These are phyloP conservation scores for Huntiella abstrusa DNA, from an alignment of 2,329 filamentous ascomycete genomes.

Conservation along the genomic window DNA sequence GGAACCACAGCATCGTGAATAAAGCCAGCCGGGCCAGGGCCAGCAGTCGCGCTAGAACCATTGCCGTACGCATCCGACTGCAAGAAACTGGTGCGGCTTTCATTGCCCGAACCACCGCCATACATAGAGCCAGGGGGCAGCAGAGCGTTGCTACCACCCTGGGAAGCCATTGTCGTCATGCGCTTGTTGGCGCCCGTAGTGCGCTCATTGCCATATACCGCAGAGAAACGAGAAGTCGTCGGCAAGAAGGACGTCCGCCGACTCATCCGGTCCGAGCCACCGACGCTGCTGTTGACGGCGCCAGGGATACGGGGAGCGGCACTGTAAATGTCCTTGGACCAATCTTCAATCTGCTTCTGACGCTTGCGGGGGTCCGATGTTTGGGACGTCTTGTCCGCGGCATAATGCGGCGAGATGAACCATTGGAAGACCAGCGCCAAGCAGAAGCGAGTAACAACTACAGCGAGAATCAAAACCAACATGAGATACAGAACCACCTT, in stretches of 20 bases:
- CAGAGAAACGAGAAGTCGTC: constrained; percentile 85
- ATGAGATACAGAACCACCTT: constrained; percentile 93
- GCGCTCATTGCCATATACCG: constrained; percentile 63
- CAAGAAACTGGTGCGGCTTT: constrained; percentile 46
- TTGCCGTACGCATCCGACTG: constrained; percentile 35
- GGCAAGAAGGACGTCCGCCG: constrained; percentile 83
- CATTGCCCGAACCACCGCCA: constrained; percentile 33
- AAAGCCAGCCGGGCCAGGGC: constrained; percentile 73
- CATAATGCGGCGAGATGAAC: constrained; percentile 80
- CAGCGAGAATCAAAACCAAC: constrained; percentile 73
- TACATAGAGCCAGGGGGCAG: constrained; percentile 51
- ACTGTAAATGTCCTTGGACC: constrained; percentile 93
- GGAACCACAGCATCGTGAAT: constrained; percentile 92
- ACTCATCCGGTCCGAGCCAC: constrained; percentile 47
- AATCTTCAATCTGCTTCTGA: constrained; percentile 88
- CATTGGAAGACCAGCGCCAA: constrained; percentile 86
- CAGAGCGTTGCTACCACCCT: constrained; percentile 52
- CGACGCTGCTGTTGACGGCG: constrained; percentile 48
- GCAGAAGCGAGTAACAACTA: constrained; percentile 72
- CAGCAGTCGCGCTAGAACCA: constrained; percentile 41
- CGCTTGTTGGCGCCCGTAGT: constrained; percentile 24
- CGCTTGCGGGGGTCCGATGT: constrained; percentile 65
- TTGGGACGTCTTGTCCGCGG: constrained; percentile 68
- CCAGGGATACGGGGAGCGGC: constrained; percentile 66
- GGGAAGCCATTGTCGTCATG: constrained; percentile 85